Base-by-base conservation (phyloP, 352 stramenopile genomes). In the Globisporangium takayamanum region DNA sequence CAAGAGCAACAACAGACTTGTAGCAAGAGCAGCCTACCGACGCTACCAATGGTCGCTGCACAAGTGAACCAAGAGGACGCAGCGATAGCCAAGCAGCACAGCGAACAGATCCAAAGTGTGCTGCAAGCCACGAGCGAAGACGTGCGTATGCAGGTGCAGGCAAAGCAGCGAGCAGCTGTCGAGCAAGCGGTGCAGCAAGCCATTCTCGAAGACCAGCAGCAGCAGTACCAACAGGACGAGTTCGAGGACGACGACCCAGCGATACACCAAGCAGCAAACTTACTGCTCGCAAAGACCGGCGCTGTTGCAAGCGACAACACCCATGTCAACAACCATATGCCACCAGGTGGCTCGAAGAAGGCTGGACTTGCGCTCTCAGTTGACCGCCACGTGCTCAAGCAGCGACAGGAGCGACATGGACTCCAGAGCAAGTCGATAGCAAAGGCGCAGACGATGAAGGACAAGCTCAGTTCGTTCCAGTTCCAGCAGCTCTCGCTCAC, bases 401-500 rank as follows among this genome's bases (percentile, higher is more conserved):
- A 71, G 39, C 66, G 66, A 5, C 49, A 73, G 36, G 41, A 50
- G 7, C 50, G 16, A 1, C 56, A 71, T 53, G 62, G 59, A 1
- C 57, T 72, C 8, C 45, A 60, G 11, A 66, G 54, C 53, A 73
- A 68, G 26, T 62, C 64, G 22, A 66, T 60, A 25, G 62, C 55
- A 6, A 74, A 74, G 46, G 54, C 58, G 1, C 69, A 70, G 44
- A 71, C 76, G 6, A 72, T 86, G 57, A 73, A 84, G 15, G 71
- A 89, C 45, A 69, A 80, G 47, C 64, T 91, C 11, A 87, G 75
- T 47, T 57, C 63, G 16, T 89, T 84, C 65, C 80, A 91, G 64
- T 70, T 74, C 48, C 50, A 76, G 15, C 75, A 87, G 53, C 62
- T 91, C 37, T 77, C 81, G 55, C 50, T 77, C 41, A 86, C 76